A percentile compares a stretch with the other conserved stretches of the same genome.
phyloP scores from a whole-genome alignment of 108 stramenopile genomes.

The Cyclotella baltica region DNA sequence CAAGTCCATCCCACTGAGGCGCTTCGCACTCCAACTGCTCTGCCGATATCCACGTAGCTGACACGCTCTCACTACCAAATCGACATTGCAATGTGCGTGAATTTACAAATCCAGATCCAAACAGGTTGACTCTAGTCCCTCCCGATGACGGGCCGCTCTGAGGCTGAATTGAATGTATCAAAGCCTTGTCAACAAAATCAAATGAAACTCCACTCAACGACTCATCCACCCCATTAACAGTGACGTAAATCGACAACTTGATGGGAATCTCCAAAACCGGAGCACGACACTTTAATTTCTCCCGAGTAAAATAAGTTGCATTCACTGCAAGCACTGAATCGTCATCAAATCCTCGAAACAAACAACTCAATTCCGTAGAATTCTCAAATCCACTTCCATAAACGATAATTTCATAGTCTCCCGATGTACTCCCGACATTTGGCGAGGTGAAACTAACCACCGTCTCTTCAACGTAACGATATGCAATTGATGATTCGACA shows the following conservation, averaged over 20 bases:
- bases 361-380: conserved; percentile 7
- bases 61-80: too few relatives aligned
- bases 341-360: conserved; percentile 12
- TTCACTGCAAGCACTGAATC: background rate
- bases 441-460: conserved; percentile 10
- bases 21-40: too few relatives aligned
- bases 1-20: too few relatives aligned
- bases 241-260: too few relatives aligned
- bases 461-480: conserved; percentile 21
- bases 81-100: too few relatives aligned
- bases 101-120: too few relatives aligned
- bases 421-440: conserved; percentile 7
- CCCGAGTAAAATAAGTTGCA: conserved; percentile 9
- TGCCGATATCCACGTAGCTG: too few relatives aligned
- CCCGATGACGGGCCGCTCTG: too few relatives aligned
- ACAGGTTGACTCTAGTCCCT: too few relatives aligned
- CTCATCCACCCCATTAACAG: conserved; percentile 28
- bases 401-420: conserved; percentile 9
- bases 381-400: conserved; percentile 25
- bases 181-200: conserved; percentile 14
- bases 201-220: conserved; percentile 3
- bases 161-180: conserved; percentile 14
- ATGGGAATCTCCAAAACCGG: conserved; percentile 3
- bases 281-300: background rate
- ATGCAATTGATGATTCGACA: background rate